These are phyloP conservation scores for Salvia hispanica DNA, from an alignment of 257 asterid genomes.

Conservation along the genomic window DNA sequence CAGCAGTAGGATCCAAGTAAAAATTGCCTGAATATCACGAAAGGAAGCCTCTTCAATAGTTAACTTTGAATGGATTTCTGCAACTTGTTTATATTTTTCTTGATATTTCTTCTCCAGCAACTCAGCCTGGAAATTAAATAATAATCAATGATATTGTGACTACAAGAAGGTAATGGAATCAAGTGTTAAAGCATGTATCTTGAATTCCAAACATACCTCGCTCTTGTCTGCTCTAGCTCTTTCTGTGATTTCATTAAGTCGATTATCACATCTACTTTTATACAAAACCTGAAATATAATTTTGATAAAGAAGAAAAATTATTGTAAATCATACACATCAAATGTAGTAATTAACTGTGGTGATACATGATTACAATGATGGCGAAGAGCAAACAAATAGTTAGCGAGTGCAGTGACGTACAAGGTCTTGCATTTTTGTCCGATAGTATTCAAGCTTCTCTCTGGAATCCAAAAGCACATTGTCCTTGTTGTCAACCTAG, in stretches of 20 bases:
- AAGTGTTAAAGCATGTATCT: slow-evolving; percentile 23
- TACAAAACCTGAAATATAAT: slow-evolving; percentile 66
- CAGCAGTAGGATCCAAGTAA: slow-evolving; percentile 22
- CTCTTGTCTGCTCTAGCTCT: slow-evolving; percentile 90
- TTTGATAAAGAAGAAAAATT: slow-evolving; percentile 28
- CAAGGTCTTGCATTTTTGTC: slow-evolving; percentile 98
- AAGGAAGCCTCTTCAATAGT: slow-evolving; percentile 94
- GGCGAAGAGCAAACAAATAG: slow-evolving; percentile 23
- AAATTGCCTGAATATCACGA: slow-evolving; percentile 78
- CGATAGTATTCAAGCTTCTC: slow-evolving; percentile 96
- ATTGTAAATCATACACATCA: slow-evolving; percentile 11
- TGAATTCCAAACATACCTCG: slow-evolving; percentile 60
- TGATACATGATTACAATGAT: slow-evolving; percentile 19
- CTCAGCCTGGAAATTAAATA: slow-evolving; percentile 67
- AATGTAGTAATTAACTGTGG: slow-evolving; percentile 6
- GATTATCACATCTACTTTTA: slow-evolving; percentile 97
- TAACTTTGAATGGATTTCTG: slow-evolving; percentile 91
- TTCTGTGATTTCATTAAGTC: slow-evolving; percentile 96
- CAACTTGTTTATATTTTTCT: slow-evolving; percentile 90
- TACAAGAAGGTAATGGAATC: slow-evolving; percentile 16
- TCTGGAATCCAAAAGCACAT: slow-evolving; percentile 76
- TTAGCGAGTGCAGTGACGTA: slow-evolving; percentile 45
- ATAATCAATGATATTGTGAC: slow-evolving; percentile 14
- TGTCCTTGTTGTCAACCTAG: slow-evolving; percentile 78
- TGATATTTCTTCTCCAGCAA: slow-evolving; percentile 83